Conservation (phyloP, 345 rosid species). For the Populus ilicifolia region DNA sequence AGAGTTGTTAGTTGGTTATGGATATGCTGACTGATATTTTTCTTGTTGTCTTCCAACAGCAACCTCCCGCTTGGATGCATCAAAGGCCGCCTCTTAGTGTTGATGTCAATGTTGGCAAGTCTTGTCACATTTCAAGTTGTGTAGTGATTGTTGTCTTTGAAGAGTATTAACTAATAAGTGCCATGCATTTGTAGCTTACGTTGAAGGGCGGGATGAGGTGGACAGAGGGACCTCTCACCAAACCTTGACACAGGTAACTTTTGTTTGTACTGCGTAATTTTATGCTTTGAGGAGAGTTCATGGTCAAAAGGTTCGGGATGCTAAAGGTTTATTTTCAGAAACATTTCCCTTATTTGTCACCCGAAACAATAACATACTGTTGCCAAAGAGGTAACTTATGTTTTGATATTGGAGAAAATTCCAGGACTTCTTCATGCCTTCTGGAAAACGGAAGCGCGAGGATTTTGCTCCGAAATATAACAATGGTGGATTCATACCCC, state of each 20-base stretch:
- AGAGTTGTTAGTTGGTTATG: conserved; percentile 4
- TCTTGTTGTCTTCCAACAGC: conserved; percentile 41
- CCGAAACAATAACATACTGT: conserved; percentile 8
- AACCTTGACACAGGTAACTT: conserved; percentile 72
- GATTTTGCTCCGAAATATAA: conserved; percentile 62
- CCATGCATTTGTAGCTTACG: conserved; percentile 59
- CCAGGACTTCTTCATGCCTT: conserved; percentile 83
- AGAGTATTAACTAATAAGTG: conserved; percentile 16
- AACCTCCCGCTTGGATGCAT: conserved; percentile 79
- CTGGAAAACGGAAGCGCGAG: conserved; percentile 95
- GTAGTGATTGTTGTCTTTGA: neutral
- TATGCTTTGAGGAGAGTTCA: conserved; percentile 15
- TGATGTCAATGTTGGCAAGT: conserved; percentile 98
- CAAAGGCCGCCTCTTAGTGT: conserved; percentile 62
- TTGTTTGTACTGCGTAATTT: conserved; percentile 9
- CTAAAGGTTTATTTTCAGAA: conserved; percentile 3
- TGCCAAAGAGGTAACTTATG: conserved; percentile 15
- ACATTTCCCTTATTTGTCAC: conserved; percentile 8
- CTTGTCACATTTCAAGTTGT: conserved; percentile 6
- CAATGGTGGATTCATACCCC: conserved; percentile 88
- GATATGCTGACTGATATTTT: neutral
- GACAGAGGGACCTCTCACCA: conserved; percentile 73
- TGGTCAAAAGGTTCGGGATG: conserved; percentile 5
- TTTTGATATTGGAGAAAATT: conserved; percentile 30
- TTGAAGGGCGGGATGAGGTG: conserved; percentile 84